Evolutionary conservation across 2,329 filamentous ascomycete genomes (phyloP).

Genomic region (Neodidymelliopsis sp.): DNA sequence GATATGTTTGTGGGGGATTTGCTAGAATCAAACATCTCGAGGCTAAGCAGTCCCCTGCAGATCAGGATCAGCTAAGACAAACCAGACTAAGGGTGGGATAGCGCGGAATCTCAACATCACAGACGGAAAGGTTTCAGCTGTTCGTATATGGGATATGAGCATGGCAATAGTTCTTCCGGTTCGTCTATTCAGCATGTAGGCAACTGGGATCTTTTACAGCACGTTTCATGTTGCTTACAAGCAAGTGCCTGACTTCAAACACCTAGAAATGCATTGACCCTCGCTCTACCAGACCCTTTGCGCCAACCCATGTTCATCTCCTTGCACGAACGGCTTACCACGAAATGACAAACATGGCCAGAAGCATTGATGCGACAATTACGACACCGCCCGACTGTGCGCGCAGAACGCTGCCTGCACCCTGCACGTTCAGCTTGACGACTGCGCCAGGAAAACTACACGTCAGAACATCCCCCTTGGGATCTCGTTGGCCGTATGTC

Average conservation of each 20-base stretch:
- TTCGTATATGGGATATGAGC: conserved; percentile 7
- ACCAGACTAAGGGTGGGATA: conserved; percentile 6
- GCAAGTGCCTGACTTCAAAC: conserved; percentile 4
- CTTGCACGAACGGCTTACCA: conserved; percentile 2
- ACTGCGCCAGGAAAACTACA: conserved; percentile 54
- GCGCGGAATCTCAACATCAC: not conserved
- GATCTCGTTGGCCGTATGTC: conserved; percentile 37
- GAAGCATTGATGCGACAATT: conserved; percentile 15
- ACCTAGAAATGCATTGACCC: conserved; percentile 15
- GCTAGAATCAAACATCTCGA: conserved; percentile 1
- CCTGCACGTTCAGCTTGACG: conserved; percentile 45
- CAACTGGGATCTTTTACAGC: conserved; percentile 1
- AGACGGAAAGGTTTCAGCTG: conserved; percentile 5
- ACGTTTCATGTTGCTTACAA: conserved; percentile 9
- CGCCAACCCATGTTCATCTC: conserved; percentile 4
- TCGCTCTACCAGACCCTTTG: conserved; percentile 3
- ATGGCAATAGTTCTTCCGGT: conserved; percentile 2
- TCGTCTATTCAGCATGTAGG: conserved; percentile 4
- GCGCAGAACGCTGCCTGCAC: conserved; percentile 10
- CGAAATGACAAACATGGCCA: conserved; percentile 12
- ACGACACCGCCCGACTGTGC: conserved; percentile 8
- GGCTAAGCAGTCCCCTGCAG: conserved; percentile 15
- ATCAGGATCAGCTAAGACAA: conserved; percentile 12
- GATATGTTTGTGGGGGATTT: conserved; percentile 14
- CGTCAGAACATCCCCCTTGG: conserved; percentile 29